Base-by-base conservation (phyloP, 1,284 basidiomycete genomes). In the Puccinia horiana region DNA sequence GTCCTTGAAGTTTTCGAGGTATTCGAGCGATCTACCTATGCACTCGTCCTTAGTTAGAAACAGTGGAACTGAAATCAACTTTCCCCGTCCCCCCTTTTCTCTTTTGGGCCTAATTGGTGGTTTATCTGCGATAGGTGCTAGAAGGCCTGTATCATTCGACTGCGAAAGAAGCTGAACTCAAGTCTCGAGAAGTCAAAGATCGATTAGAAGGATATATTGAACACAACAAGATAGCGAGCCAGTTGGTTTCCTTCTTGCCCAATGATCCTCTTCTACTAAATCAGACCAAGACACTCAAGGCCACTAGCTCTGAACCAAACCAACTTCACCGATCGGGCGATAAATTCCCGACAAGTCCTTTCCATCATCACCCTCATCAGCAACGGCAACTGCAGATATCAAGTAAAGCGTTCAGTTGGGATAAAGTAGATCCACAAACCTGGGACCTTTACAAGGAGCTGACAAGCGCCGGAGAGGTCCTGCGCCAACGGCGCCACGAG, bases 171-270 rank as follows among this genome's bases (percentile, higher is more conserved):
- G 72, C 72, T 26, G 72, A 75, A 37, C 16, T 75, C 20, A 75
- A 56, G 35, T 52, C 72, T 37, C 72, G 72, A 40, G 37, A 75
- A 20, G 54, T 75, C 52, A 75, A 75, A 37, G 52, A 75, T n/a
- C 44, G 54, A 54, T 56, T 75, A 20, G 72, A 75, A 52, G 47
- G 47, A 35, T 75, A 75, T 75, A 37, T 54, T 12, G 69, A 70
- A 42, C 69, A 70, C 9, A 70, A 49, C 42, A 70, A 70, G 69
- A 14, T 70, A n/a, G 69, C 69, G 23, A 35, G n/a, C n/a, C 42
- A 70, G 42, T 42, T 70, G 69, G 29, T 70, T 29, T 65, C 61
- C 8, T 65, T 65, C 35, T 40, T 40, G 18, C 61, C 61, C 8
- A 20, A 35, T 20, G 35, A 40, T 35, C 69, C 69, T 4, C 42